phyloP scores from a whole-genome alignment of 352 stramenopile genomes.

The Elongisporangium anandrum region DNA sequence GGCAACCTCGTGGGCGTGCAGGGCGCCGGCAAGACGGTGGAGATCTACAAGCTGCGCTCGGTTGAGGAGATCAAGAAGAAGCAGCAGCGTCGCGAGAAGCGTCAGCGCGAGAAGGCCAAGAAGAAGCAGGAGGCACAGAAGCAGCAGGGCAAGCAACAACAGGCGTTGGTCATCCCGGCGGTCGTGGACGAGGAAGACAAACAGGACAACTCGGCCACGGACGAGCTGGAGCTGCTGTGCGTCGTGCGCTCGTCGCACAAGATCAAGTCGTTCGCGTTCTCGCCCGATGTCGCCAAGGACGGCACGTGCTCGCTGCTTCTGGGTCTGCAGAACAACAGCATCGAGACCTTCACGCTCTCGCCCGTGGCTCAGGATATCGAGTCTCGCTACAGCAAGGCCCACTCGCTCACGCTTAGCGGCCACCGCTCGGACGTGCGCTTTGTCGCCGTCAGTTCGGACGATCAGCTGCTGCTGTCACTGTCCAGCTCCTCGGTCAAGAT shows the following conservation, averaged over 20 bases:
- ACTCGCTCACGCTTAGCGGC: slow-evolving; percentile 74
- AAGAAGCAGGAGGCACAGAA: slow-evolving; percentile 53
- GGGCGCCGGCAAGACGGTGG: slow-evolving; percentile 85
- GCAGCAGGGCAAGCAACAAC: slow-evolving; percentile 16
- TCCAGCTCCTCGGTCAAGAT: slow-evolving; percentile 88
- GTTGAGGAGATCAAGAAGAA: slow-evolving; percentile 90
- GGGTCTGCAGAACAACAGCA: slow-evolving; percentile 89
- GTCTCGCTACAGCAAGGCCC: slow-evolving; percentile 52
- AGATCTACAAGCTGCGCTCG: slow-evolving; percentile 87
- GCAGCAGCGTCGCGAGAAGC: slow-evolving; percentile 85
- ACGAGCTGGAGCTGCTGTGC: slow-evolving; percentile 85
- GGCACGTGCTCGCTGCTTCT: slow-evolving; percentile 81
- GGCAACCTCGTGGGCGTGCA: slow-evolving; percentile 74
- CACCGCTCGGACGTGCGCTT: slow-evolving; percentile 91
- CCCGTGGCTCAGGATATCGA: slow-evolving; percentile 60
- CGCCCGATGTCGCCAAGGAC: slow-evolving; percentile 76
- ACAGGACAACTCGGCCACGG: slow-evolving; percentile 58
- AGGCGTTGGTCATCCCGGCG: slow-evolving; percentile 21
- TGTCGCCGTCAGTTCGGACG: slow-evolving; percentile 86
- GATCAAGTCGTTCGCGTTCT: slow-evolving; percentile 87
- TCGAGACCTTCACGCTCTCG: slow-evolving; percentile 85
- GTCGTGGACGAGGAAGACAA: slow-evolving; percentile 40
- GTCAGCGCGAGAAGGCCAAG: slow-evolving; percentile 83
- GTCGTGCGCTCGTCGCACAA: slow-evolving; percentile 82
- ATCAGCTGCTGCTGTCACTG: slow-evolving; percentile 87